Percentiles rank a stretch among this genome's conserved stretches.
These are phyloP conservation scores for Botrytis pseudocinerea DNA, from an alignment of 2,329 filamentous ascomycete genomes.

Conservation along the genomic window DNA sequence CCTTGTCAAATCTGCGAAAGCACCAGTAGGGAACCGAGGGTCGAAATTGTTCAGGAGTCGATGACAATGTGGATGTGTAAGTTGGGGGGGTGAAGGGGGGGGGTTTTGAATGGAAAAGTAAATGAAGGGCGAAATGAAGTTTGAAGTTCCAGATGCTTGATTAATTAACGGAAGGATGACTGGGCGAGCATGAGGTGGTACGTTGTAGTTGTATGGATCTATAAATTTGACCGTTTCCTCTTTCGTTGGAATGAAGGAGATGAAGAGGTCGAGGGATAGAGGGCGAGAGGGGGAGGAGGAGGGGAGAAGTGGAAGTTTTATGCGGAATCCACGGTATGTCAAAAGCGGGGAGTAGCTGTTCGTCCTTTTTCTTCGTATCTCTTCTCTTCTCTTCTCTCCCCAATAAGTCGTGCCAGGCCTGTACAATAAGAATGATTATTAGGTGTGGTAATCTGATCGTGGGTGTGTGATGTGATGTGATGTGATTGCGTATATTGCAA, in stretches of 20 bases:
- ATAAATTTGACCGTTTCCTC: slow-evolving; percentile 2
- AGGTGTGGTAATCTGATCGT: background rate
- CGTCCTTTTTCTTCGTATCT: background rate
- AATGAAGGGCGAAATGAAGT: slow-evolving; percentile 1
- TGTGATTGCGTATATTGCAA: slow-evolving; percentile 1
- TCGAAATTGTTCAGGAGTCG: slow-evolving; percentile 15
- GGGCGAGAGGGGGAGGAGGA: background rate
- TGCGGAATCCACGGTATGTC: background rate
- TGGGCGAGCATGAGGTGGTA: background rate
- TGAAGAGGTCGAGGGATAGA: background rate
- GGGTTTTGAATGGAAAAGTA: background rate
- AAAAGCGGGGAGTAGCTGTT: background rate
- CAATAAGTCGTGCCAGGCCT: too few relatives aligned
- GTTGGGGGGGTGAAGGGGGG: background rate
- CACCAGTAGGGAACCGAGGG: background rate
- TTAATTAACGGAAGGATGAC: background rate
- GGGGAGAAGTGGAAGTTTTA: background rate
- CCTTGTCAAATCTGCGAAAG: background rate
- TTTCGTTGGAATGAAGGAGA: background rate
- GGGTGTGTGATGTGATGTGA: background rate
- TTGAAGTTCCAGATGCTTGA: background rate
- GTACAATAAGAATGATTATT: background rate
- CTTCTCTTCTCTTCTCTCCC: background rate
- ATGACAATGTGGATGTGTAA: background rate
- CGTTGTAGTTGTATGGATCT: background rate